phyloP scores from a whole-genome alignment of 2,329 filamentous ascomycete species.

The Epichloe elymi region DNA sequence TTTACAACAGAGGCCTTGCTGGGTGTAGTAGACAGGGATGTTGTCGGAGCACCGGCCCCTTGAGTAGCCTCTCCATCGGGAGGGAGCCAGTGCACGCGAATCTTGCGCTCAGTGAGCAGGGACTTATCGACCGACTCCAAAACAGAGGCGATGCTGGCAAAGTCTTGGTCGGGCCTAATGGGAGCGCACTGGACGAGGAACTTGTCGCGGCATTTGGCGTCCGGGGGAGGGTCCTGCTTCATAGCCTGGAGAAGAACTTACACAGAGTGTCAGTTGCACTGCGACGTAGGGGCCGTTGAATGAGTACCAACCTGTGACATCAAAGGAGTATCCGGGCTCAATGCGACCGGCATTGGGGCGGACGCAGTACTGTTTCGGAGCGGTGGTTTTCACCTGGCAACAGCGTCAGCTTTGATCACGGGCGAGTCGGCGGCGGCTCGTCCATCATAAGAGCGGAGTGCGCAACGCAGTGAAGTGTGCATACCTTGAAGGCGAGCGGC shows the following conservation, averaged over 20 bases:
- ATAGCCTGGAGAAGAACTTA: conserved; percentile 91
- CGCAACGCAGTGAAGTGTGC: conserved; percentile 11
- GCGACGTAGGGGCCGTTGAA: background rate
- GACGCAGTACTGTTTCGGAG: conserved; percentile 98
- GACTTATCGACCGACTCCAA: conserved; percentile 71
- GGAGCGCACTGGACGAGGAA: conserved; percentile 90
- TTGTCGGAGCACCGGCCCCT: conserved; percentile 9
- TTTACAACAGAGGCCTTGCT: conserved; percentile 26
- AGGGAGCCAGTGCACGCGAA: conserved; percentile 74
- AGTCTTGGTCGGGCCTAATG: conserved; percentile 74
- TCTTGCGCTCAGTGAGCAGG: conserved; percentile 84
- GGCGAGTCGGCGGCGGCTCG: background rate
- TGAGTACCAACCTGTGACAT: conserved; percentile 61
- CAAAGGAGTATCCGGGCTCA: conserved; percentile 77
- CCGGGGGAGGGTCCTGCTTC: conserved; percentile 86
- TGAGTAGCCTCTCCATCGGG: conserved; percentile 34
- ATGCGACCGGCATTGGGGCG: conserved; percentile 94
- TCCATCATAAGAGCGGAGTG: background rate
- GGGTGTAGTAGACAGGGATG: conserved; percentile 27
- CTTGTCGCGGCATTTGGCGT: conserved; percentile 91
- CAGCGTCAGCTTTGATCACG: background rate
- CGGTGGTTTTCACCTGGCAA: conserved; percentile 88
- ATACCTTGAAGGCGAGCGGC: conserved; percentile 59
- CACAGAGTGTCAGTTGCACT: conserved; percentile 9
- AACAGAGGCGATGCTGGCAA: conserved; percentile 65